phyloP scores from a whole-genome alignment of 805 yeast species.

The Kazachstania kunashirensis region DNA sequence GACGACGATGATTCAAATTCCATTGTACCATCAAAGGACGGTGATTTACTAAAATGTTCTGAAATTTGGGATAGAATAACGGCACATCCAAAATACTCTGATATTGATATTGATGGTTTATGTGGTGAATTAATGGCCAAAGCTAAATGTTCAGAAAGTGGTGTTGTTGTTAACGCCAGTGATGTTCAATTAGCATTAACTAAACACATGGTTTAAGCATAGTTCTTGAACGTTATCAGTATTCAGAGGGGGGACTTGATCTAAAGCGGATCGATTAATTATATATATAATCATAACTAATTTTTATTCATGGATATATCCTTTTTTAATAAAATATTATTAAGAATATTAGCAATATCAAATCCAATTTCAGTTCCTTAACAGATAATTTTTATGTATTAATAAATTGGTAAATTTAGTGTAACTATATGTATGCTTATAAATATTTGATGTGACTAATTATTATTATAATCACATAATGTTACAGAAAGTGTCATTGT shows the following conservation, averaged over 20 bases:
- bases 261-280: no score
- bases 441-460: no score
- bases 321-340: no score
- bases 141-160: conserved; percentile 90
- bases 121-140: conserved; percentile 81
- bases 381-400: no score
- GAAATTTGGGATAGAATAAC: conserved; percentile 96
- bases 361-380: no score
- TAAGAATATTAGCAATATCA: no score
- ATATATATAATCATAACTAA: no score
- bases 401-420: no score
- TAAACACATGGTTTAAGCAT: conserved; percentile 3
- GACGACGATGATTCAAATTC: conserved; percentile 30
- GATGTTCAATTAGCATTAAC: conserved; percentile 56
- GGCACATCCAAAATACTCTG: conserved; percentile 86
- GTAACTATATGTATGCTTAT: no score
- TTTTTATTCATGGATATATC: no score
- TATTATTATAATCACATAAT: conserved; percentile 10
- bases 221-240: no score
- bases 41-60: conserved; percentile 59
- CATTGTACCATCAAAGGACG: conserved; percentile 63
- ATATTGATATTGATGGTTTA: conserved; percentile 87
- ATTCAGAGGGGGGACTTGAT: no score
- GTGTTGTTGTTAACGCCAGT: conserved; percentile 73
- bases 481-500: conserved; percentile 10